Base-by-base conservation (phyloP, 1,284 basidiomycete genomes). In the Trichosporon faecale region DNA sequence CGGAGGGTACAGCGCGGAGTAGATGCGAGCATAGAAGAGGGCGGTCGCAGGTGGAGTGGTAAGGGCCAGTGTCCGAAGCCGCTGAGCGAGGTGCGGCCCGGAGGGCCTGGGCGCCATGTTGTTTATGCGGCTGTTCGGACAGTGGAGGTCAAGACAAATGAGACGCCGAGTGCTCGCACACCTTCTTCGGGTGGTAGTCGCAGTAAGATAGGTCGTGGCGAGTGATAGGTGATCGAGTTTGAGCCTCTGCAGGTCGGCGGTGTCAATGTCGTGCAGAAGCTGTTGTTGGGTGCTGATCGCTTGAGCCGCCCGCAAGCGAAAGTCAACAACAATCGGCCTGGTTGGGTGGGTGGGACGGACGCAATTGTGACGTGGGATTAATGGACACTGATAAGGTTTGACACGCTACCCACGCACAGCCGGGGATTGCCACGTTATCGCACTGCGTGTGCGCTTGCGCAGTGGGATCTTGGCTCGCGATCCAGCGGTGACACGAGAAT, bases 21-120 rank as follows among this genome's bases (percentile, higher is more conserved):
- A 81, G 60, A 82, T 65, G 21, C 77, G 71, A 8, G 82, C 78
- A 70, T 81, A 83, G 75, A 83, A 81, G 16, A 82, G 70, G 2
- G 79, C 75, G 1, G 82, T 77, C 0, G 68, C 49, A 0, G 79
- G 73, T 16, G 78, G 78, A 1, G 76, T 78, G 16, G 72, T 73
- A 11, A 78, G 70, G 2, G 77, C 70, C 18, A 82, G 74, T 16
- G 75, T 72, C 33, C 78, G 79, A 6, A 82, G 73, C 52, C 79
- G 78, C 44, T 73, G 72, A 35, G 70, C 61, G 23, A 82, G 74
- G 66, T 80, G 76, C 0, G 76, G 69, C 25, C 70, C 68, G 1
- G 78, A 78, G 14, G 77, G 76, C 52, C 73, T 70, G 25, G 74
- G 68, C 57, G 75, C 73, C 69, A 68, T 75, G 69, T n/a, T 64